Conservation (phyloP, 2,329 filamentous ascomycete species). For the Periconia sp. region DNA sequence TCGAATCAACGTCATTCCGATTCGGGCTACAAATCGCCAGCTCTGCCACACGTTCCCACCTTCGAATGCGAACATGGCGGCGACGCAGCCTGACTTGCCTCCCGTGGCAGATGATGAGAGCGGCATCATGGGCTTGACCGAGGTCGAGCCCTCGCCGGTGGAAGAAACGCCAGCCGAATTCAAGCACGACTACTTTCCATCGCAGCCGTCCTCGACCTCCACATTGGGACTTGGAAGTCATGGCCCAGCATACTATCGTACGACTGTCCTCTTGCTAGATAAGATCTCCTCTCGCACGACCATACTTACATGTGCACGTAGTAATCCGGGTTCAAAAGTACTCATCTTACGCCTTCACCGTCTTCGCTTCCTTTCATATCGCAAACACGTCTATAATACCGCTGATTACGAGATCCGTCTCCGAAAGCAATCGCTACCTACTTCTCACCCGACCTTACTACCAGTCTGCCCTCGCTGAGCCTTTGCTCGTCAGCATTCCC, state of each 20-base stretch:
- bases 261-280: constrained; percentile 31
- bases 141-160: constrained; percentile 84
- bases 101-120: constrained; percentile 44
- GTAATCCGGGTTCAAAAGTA: constrained; percentile 83
- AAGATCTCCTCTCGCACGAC: neutral
- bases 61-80: constrained; percentile 14
- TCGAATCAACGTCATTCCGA: constrained; percentile 41
- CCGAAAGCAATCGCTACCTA: constrained; percentile 80
- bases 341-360: constrained; percentile 71
- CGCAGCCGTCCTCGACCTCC: constrained; percentile 30
- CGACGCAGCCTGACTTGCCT: constrained; percentile 22
- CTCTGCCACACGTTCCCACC: constrained; percentile 2
- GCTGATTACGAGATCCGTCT: constrained; percentile 55
- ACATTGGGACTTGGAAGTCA: constrained; percentile 68
- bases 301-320: constrained; percentile 40
- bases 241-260: constrained; percentile 78
- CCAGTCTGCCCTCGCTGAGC: constrained; percentile 78
- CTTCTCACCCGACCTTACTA: constrained; percentile 92
- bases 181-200: constrained; percentile 59
- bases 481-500: constrained; percentile 77
- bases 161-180: constrained; percentile 59
- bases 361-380: constrained; percentile 52
- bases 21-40: constrained; percentile 20
- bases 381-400: constrained; percentile 54
- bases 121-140: constrained; percentile 70